These are phyloP conservation scores for Jatropha multifida DNA, from an alignment of 441 rosid species.

Conservation along the genomic window DNA sequence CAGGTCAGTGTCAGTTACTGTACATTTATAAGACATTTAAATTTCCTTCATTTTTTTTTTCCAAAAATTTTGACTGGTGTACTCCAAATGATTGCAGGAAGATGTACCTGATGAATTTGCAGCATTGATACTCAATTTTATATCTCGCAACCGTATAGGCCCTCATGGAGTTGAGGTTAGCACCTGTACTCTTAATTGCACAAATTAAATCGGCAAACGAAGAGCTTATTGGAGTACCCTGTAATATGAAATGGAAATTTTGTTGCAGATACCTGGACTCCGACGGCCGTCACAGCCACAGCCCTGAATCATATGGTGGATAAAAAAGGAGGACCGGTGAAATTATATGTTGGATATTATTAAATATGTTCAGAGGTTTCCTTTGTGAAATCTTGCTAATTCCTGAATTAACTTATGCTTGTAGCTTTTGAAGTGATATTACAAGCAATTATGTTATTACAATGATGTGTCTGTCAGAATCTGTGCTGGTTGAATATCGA, in stretches of 20 bases:
- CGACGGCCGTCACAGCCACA: conserved; percentile 42
- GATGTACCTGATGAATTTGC: conserved; percentile 94
- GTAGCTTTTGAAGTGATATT: not conserved
- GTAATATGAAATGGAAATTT: not conserved
- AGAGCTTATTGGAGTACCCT: not conserved
- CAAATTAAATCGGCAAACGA: not conserved
- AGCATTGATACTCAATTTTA: conserved; percentile 54
- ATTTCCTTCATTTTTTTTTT: not conserved
- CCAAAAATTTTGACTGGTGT: not conserved
- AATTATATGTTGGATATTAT: not conserved
- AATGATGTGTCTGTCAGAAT: too few relatives aligned
- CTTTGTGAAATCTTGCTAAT: not conserved
- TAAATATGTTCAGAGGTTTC: not conserved
- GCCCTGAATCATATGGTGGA: conserved; percentile 21
- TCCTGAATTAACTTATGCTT: not conserved
- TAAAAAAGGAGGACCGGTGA: not conserved
- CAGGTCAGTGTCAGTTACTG: conserved; percentile 50
- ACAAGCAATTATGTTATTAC: not conserved
- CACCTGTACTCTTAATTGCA: not conserved
- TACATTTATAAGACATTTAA: not conserved
- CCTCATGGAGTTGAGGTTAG: conserved; percentile 85
- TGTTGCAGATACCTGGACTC: conserved; percentile 68
- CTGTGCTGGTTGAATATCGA: too few relatives aligned
- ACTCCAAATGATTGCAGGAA: conserved; percentile 51
- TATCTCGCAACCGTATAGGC: conserved; percentile 80